Percentiles rank a stretch among this genome's conserved stretches.
Conservation (phyloP, 805 yeast genomes). For the Komagataella pastoris region DNA sequence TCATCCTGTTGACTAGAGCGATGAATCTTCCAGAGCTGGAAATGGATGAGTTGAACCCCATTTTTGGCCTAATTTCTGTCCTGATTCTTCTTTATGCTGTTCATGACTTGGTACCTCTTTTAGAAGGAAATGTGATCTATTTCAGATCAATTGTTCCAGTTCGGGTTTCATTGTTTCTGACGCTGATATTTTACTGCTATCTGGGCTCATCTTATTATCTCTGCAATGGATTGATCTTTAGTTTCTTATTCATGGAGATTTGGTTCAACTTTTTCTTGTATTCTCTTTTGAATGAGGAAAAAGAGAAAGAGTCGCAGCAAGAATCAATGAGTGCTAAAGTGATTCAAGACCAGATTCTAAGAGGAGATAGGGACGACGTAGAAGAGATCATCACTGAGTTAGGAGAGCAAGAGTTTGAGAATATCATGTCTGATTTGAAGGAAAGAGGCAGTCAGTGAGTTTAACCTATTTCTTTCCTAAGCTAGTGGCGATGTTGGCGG, state of each 20-base stretch:
- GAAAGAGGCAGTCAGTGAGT: background rate
- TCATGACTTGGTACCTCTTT: constrained; percentile 45
- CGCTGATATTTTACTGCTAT: constrained; percentile 35
- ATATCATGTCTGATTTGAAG: constrained; percentile 17
- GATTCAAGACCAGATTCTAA: constrained; percentile 12
- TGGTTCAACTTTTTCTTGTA: constrained; percentile 58
- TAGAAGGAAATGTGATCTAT: constrained; percentile 27
- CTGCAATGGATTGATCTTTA: constrained; percentile 52
- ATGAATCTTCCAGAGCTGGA: constrained; percentile 27
- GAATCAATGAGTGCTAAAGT: constrained; percentile 2
- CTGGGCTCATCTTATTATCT: constrained; percentile 27
- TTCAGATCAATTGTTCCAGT: constrained; percentile 51
- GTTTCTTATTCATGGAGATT: constrained; percentile 47
- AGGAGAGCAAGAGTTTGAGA: constrained; percentile 16
- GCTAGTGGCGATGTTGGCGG: constrained; percentile 65
- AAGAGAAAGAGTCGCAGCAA: constrained; percentile 18
- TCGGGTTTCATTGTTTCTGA: constrained; percentile 36
- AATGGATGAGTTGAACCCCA: constrained; percentile 17
- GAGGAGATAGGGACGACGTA: constrained; percentile 13
- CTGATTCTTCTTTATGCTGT: constrained; percentile 30
- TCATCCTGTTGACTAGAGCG: constrained; percentile 43
- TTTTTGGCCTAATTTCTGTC: constrained; percentile 33
- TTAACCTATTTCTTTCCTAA: constrained; percentile 28
- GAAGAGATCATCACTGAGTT: constrained; percentile 10
- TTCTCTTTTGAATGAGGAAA: constrained; percentile 53